A percentile compares a stretch with the other conserved stretches of the same genome.
These are phyloP conservation scores for Fragosphaeria purpurea DNA, from an alignment of 2,329 filamentous ascomycete genomes.

Conservation along the genomic window DNA sequence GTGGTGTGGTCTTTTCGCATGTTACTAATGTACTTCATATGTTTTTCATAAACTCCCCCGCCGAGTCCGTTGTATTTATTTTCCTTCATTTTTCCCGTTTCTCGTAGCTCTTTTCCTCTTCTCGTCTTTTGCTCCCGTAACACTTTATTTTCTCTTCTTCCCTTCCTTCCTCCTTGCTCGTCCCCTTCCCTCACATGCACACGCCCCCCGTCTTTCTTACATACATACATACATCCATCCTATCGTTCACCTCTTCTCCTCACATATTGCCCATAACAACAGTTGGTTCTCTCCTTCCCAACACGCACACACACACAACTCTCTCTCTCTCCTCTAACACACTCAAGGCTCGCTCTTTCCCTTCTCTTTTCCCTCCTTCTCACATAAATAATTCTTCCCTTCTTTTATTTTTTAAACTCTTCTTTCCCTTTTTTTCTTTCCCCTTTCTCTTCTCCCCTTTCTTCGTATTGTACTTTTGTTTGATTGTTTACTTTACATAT, in stretches of 20 bases:
- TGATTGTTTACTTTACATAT: background rate
- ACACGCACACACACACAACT: background rate
- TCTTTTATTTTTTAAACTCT: background rate
- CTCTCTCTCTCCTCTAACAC: conserved; percentile 5
- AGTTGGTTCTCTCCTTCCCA: too few relatives aligned
- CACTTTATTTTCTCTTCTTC: conserved; percentile 5
- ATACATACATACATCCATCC: conserved; percentile 4
- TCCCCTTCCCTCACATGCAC: conserved; percentile 12
- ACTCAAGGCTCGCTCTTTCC: conserved; percentile 15
- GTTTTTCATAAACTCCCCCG: too few relatives aligned
- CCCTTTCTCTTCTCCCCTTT: background rate
- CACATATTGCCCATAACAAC: conserved; percentile 5
- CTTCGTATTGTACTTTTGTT: background rate
- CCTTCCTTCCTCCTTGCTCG: conserved; percentile 10
- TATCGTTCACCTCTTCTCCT: conserved; percentile 1
- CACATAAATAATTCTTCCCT: background rate
- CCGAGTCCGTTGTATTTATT: background rate
- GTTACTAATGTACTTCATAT: too few relatives aligned
- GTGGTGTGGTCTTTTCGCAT: too few relatives aligned
- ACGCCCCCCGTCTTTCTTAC: conserved; percentile 2
- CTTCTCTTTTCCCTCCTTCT: background rate
- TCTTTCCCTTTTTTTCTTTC: background rate
- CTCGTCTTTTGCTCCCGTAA: background rate
- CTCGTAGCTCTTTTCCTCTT: background rate
- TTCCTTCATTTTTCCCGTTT: background rate